Conservation (phyloP, 2,329 filamentous ascomycete genomes). For the Diaporthe longicolla region DNA sequence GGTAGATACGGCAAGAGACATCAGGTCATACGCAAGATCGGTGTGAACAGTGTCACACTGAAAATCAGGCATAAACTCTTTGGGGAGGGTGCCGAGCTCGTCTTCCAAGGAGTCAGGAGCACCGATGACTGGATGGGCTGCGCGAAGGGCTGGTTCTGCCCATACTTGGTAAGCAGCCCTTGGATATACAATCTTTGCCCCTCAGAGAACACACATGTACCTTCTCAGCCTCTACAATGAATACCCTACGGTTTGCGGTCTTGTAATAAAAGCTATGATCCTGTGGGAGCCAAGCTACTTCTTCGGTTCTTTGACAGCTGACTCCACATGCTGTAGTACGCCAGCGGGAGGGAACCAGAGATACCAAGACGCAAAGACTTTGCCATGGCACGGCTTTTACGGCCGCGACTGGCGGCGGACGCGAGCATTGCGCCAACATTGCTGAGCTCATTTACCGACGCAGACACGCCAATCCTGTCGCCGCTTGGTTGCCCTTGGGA, state of each 20-base stretch:
- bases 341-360: slow-evolving; percentile 42
- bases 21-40: slow-evolving; percentile 40
- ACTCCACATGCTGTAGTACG: slow-evolving; percentile 23
- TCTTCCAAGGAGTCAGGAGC: slow-evolving; percentile 40
- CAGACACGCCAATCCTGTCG: slow-evolving; percentile 43
- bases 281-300: no score
- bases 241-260: no score
- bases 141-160: slow-evolving; percentile 46
- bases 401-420: slow-evolving; percentile 42
- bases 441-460: slow-evolving; percentile 40
- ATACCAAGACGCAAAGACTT: slow-evolving; percentile 44
- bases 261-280: no score
- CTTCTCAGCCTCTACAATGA: no score
- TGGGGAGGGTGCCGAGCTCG: slow-evolving; percentile 44
- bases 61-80: slow-evolving; percentile 45
- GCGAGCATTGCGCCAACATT: slow-evolving; percentile 43
- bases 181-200: no score
- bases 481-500: slow-evolving; percentile 38
- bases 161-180: slow-evolving; percentile 36
- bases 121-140: slow-evolving; percentile 41
- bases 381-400: slow-evolving; percentile 42
- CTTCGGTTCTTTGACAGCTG: no score
- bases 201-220: no score
- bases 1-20: slow-evolving; percentile 38
- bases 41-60: slow-evolving; percentile 43